Evolutionary conservation across 2,329 filamentous ascomycete species (phyloP), one percentile per base, ranked within the genome.

Genomic region (Eutypella sp.): DNA sequence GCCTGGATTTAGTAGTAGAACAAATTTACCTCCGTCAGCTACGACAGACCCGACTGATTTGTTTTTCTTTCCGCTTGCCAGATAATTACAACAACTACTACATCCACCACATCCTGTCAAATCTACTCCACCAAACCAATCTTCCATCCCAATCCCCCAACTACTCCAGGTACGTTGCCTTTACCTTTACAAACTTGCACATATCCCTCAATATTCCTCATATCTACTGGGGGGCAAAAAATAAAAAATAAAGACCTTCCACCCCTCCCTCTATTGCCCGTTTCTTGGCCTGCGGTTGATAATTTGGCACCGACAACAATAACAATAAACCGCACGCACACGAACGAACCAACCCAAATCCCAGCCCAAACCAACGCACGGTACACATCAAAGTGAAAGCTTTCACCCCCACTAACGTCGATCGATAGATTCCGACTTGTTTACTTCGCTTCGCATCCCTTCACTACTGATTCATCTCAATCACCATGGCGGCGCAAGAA

Each of bases 401-500:
- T 47, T 19, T 16, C 34, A 43, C 57, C 57, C n/a, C 54, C 57
- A 55, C 58, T 58, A 47, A 59, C 58, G 43, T 53, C 47, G 40
- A 53, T 49, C 50, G n/a, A 50, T 54, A 57, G 52, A 47, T 45
- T 49, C 38, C 45, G 33, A 42, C 69, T 68, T 74, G 70, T 72
- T 74, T 72, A 71, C 69, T 67, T 67, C 64, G 52, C n/a, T n/a
- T n/a, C n/a, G n/a, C n/a, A n/a, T n/a, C n/a, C 50, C 45, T 49
- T 39, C 19, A 13, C 48, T 61, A 57, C 60, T 57, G 54, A 56
- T 60, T 58, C 59, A 56, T 64, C n/a, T n/a, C 48, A 31, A 61
- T 71, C 63, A 73, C 50, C 64, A 95, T 93, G 88, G 81, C 86
- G 69, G 64, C 69, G 18, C 19, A 39, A 56, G 57, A 58, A 53